Base-by-base conservation (phyloP, 1,284 basidiomycete genomes). In the Schizophyllum commune region DNA sequence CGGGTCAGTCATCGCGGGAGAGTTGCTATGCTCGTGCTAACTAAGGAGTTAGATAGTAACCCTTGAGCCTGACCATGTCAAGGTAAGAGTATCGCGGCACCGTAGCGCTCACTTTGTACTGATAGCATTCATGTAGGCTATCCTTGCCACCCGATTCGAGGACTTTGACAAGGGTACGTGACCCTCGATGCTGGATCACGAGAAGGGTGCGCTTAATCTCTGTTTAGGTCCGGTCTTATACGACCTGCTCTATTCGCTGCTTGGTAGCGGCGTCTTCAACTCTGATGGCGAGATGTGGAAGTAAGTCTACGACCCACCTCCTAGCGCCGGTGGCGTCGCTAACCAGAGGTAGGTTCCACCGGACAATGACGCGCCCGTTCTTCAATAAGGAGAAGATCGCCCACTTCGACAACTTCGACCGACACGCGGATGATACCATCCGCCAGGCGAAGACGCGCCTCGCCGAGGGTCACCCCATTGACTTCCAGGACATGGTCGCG, bases 401-500 rank as follows among this genome's bases (percentile, higher is more conserved):
- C 52, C 27, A 63, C 53, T 63, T 63, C 52, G 62, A 60, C 57
- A 57, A 60, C 56, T 63, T 63, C 53, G 62, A 60, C 56, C 56
- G 32, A 47, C 62, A 63, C 27, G 62, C 62, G 15, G 57, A 63
- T 5, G 21, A 33, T 32, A 59, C 55, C 22, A 56, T 63, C 34
- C n/a, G 55, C 1, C 51, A 57, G 21, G 7, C 60, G 13, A 63
- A 58, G 22, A 20, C 5, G 8, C 62, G 62, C 21, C 21, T 51
- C 1, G 53, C 53, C 13, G 55, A 32, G 21, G 61, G 61, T 6
- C 57, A 57, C 32, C 19, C 58, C 2, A 52, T 59, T 3, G 61
- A 62, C 51, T 54, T 60, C 9, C 59, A 65, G 32, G 65, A 66
- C 19, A 59, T 66, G n/a, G 70, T 80, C 66, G 74, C 74, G 5